Percentiles rank a stretch among this genome's conserved stretches.
These are phyloP conservation scores for Penicillium antarcticum DNA, from an alignment of 495 filamentous ascomycete species.

Conservation along the genomic window DNA sequence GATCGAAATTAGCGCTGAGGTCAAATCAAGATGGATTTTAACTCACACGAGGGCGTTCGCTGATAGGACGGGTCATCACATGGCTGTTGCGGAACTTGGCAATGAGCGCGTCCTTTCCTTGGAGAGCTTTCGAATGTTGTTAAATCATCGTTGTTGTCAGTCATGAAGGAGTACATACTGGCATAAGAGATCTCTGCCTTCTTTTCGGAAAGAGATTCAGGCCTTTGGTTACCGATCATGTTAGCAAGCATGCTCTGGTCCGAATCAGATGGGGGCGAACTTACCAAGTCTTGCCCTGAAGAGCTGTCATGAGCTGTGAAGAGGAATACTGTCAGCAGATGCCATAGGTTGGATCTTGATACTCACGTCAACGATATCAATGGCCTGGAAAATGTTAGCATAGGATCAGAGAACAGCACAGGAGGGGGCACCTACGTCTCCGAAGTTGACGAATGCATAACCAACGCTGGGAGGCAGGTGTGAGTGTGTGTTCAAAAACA, in stretches of 20 bases:
- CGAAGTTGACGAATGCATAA: slow-evolving; percentile 97
- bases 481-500: not conserved
- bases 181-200: slow-evolving; percentile 90
- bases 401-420: not conserved
- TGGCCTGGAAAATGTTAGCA: slow-evolving; percentile 48
- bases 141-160: slow-evolving; percentile 16
- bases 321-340: slow-evolving; percentile 20
- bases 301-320: slow-evolving; percentile 66
- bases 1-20: slow-evolving; percentile 1
- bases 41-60: slow-evolving; percentile 79
- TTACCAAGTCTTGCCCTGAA: slow-evolving; percentile 69
- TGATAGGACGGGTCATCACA: slow-evolving; percentile 81
- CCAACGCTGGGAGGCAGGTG: slow-evolving; percentile 65
- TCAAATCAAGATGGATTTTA: not conserved
- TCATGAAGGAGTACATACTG: slow-evolving; percentile 53
- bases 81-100: slow-evolving; percentile 96
- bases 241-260: slow-evolving; percentile 1
- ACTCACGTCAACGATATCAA: slow-evolving; percentile 70
- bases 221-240: slow-evolving; percentile 42
- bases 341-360: not conserved
- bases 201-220: slow-evolving; percentile 65
- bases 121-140: slow-evolving; percentile 59
- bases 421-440: slow-evolving; percentile 54
- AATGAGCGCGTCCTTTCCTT: slow-evolving; percentile 84
- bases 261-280: slow-evolving; percentile 2